Percentiles rank a stretch among this genome's conserved stretches.
Conservation (phyloP, 305 asterid genomes). For the Andrographis paniculata region DNA sequence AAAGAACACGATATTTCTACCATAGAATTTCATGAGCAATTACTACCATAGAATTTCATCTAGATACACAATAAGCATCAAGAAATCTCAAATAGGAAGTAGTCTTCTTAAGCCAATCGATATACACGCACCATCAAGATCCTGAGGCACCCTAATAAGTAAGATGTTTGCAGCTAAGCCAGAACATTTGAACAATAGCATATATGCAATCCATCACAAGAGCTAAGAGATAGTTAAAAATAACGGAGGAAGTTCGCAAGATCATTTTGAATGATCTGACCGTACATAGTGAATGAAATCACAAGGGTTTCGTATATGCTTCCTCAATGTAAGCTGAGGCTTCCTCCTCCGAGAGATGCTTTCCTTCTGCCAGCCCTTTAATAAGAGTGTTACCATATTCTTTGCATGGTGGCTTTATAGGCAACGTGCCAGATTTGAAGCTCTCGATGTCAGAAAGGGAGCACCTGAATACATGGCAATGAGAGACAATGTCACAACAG, state of each 20-base stretch:
- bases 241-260: background rate
- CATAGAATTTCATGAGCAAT: no score
- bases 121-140: no score
- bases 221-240: no score
- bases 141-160: no score
- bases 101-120: no score
- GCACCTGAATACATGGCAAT: constrained; percentile 46
- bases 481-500: background rate
- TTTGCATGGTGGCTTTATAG: constrained; percentile 49
- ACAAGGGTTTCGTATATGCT: constrained; percentile 46
- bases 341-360: constrained; percentile 60
- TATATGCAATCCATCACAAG: no score
- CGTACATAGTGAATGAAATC: background rate
- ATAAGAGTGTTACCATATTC: constrained; percentile 57
- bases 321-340: constrained; percentile 62
- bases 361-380: constrained; percentile 77
- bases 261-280: background rate
- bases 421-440: constrained; percentile 51
- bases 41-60: no score
- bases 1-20: no score
- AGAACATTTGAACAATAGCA: no score
- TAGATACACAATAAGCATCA: no score
- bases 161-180: no score
- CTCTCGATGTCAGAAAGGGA: constrained; percentile 37
- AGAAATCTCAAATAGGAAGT: no score